Conservation (phyloP, 805 yeast genomes). For the Kluyveromyces aestuarii region DNA sequence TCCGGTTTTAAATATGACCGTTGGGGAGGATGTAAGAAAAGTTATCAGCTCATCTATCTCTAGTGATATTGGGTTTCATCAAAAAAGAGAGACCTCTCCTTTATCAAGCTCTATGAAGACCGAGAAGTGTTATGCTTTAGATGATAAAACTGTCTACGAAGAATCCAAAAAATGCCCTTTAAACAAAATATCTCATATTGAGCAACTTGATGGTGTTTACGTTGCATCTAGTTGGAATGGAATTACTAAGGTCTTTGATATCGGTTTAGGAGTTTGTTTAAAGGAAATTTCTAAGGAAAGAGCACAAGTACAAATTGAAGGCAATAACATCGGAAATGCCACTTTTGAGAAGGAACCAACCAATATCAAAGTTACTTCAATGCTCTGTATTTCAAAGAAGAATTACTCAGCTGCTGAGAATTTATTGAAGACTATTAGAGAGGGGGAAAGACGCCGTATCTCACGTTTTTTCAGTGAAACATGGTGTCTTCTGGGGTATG, state of each 20-base stretch:
- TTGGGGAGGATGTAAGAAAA: constrained; percentile 1
- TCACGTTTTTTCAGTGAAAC: constrained; percentile 6
- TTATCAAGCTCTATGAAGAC: background rate
- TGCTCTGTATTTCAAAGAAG: constrained; percentile 1
- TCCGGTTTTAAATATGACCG: constrained; percentile 17
- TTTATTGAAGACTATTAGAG: background rate
- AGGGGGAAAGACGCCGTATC: constrained; percentile 14
- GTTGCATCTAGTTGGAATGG: constrained; percentile 20
- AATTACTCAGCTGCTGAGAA: background rate
- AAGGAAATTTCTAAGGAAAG: constrained; percentile 7
- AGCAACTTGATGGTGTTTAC: constrained; percentile 3
- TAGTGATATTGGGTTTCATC: constrained; percentile 11
- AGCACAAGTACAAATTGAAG: constrained; percentile 16
- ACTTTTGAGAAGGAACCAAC: constrained; percentile 4
- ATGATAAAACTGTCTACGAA: background rate
- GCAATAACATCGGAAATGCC: constrained; percentile 19
- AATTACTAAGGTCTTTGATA: constrained; percentile 8
- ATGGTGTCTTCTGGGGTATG: constrained; percentile 28
- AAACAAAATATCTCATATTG: constrained; percentile 12
- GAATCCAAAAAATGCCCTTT: constrained; percentile 4
- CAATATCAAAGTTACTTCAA: constrained; percentile 1
- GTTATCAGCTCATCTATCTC: constrained; percentile 18
- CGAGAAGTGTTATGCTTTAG: background rate
- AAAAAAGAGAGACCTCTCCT: background rate
- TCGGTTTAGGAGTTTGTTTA: background rate